A percentile compares a stretch with the other conserved stretches of the same genome.
Conservation (phyloP, 306 rosid genomes). For the Parietaria judaica region DNA sequence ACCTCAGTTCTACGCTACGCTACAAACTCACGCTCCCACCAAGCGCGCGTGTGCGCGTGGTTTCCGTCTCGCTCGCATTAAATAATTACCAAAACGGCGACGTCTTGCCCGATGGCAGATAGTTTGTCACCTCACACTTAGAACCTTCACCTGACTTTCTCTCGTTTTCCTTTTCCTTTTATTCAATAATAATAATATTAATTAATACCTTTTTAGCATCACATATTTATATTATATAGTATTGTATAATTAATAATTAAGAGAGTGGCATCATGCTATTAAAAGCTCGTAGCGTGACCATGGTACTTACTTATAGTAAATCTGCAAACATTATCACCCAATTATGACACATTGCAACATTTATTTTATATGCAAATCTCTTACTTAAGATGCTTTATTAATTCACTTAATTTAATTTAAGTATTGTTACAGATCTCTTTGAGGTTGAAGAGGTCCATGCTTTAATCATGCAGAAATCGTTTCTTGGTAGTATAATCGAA, state of each 20-base stretch:
- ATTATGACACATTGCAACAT: background rate
- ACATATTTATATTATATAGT: background rate
- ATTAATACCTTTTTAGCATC: too few species aligned
- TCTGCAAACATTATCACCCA: background rate
- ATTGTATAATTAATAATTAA: background rate
- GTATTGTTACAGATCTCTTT: too few species aligned
- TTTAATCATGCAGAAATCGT: too few species aligned
- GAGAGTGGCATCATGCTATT: background rate
- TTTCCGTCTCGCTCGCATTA: too few species aligned
- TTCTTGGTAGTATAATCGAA: too few species aligned
- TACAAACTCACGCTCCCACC: conserved; percentile 5
- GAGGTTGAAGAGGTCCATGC: too few species aligned
- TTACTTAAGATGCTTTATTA: too few species aligned
- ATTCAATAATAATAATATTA: background rate
- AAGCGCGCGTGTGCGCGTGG: conserved; percentile 13
- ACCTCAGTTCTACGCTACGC: conserved; percentile 38
- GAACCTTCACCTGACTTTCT: conserved; percentile 18
- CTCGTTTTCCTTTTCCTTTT: background rate
- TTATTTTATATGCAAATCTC: background rate
- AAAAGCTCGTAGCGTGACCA: background rate
- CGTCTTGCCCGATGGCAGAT: conserved; percentile 28
- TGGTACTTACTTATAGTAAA: background rate
- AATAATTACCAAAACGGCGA: conserved; percentile 18
- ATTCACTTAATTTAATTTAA: too few species aligned
- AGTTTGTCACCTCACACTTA: conserved; percentile 30